These are phyloP conservation scores for Pistacia vera DNA, from an alignment of 345 rosid genomes.

Conservation along the genomic window DNA sequence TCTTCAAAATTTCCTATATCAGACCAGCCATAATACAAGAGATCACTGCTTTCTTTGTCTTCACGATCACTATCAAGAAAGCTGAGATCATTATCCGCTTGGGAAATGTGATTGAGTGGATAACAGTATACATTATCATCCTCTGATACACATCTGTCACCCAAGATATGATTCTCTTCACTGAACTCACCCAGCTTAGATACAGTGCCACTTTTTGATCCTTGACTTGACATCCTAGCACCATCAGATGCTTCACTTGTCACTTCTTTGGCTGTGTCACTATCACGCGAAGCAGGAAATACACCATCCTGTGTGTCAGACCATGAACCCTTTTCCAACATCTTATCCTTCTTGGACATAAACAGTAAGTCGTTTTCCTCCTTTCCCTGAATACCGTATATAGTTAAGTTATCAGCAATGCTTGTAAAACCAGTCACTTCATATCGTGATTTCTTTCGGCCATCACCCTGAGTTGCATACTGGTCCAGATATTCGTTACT, in stretches of 20 bases:
- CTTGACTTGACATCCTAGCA: conserved; percentile 42
- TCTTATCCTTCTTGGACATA: conserved; percentile 40
- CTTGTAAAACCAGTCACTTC: conserved; percentile 41
- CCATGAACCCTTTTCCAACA: conserved; percentile 64
- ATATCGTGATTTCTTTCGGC: conserved; percentile 48
- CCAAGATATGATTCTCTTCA: conserved; percentile 42
- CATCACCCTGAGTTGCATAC: conserved; percentile 35
- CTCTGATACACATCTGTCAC: conserved; percentile 39
- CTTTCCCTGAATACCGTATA: conserved; percentile 30
- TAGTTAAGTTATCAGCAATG: conserved; percentile 35
- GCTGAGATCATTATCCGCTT: conserved; percentile 55
- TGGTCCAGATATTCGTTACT: conserved; percentile 36
- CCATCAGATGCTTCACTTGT: conserved; percentile 39
- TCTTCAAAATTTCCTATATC: conserved; percentile 91
- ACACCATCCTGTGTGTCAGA: conserved; percentile 40
- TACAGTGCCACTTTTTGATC: conserved; percentile 34
- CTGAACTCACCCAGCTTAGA: conserved; percentile 41
- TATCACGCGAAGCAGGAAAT: conserved; percentile 41
- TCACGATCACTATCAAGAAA: conserved; percentile 55
- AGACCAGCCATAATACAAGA: conserved; percentile 74
- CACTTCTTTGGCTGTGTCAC: conserved; percentile 45
- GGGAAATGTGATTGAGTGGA: conserved; percentile 52
- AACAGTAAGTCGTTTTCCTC: conserved; percentile 31
- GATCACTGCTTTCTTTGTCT: conserved; percentile 64
- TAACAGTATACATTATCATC: conserved; percentile 42